Evolutionary conservation across 2,329 filamentous ascomycete species (phyloP), one percentile per base, ranked within the genome.

Genomic region (Phaeosphaeriaceae sp.): DNA sequence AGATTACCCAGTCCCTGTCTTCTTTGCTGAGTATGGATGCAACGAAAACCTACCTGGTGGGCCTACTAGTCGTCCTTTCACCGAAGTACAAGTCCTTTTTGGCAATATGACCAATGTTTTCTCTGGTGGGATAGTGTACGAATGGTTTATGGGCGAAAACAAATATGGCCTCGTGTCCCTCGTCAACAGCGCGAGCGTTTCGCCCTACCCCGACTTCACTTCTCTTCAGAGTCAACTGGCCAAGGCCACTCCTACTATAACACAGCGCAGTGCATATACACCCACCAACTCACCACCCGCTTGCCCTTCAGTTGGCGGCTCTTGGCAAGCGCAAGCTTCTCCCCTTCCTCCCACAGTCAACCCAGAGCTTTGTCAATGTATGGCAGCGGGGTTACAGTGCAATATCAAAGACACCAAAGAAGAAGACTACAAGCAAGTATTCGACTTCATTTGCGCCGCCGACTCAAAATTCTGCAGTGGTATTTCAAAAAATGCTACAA

Each of bases 21-120:
- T 99, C 87, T 97, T 99, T 74, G 93, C 94, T 59, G 94, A 99
- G 78, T 99, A 99, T 70, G 94, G 94, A 64, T 99, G 94, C 85
- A 97, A 94, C 77, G 79, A 58, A 16, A 63, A 61, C 20, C 9
- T 70, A 2, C 26, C 42, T 2, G 64, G 54, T 3, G 64, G 66
- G 0, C 46, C 80, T 20, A 81, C 77, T 68, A 84, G 82, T 57
- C 90, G 94, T 74, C 82, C 83, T 51, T 99, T 96, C 77, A 84
- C 89, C 53, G 94, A 99, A 72, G 92, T 96, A 35, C 78, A 77
- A 32, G 88, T 88, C 40, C 84, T 99, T 6, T 99, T 88, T 77
- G 86, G 87, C 41, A 73, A 91, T 56, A 99, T 99, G 94, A 89
- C 86, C 11, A 74, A 77, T 2, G 91, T 96, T 64, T 93, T 94